These are phyloP conservation scores for Lichtheimia ornata DNA, from an alignment of 371 early-diverging fungal species.

Conservation along the genomic window DNA sequence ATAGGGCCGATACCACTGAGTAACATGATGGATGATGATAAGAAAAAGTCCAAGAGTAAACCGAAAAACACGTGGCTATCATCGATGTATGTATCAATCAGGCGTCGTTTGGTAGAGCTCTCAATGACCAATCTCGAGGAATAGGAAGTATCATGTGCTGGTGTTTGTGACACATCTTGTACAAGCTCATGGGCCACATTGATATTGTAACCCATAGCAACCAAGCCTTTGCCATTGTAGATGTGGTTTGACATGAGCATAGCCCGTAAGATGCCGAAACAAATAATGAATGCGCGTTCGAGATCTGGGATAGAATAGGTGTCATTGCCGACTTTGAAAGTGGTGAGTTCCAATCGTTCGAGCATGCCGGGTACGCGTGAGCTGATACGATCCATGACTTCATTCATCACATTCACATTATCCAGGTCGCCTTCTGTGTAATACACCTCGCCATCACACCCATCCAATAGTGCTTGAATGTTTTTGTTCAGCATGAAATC, in stretches of 20 bases:
- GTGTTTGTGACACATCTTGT: neutral
- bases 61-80: neutral
- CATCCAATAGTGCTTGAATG: neutral
- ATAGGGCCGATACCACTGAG: neutral
- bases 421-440: neutral
- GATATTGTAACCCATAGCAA: slow-evolving; percentile 1
- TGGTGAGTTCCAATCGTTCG: neutral
- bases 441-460: neutral
- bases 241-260: neutral
- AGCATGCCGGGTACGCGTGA: neutral
- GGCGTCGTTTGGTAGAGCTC: neutral
- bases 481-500: neutral
- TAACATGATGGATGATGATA: neutral
- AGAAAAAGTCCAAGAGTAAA: neutral
- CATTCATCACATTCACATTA: neutral
- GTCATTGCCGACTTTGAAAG: neutral
- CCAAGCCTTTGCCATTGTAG: neutral
- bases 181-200: neutral
- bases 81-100: neutral
- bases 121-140: neutral
- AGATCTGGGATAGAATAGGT: neutral
- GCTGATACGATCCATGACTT: neutral
- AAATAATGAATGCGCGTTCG: neutral
- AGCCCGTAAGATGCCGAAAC: neutral
- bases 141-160: neutral